Evolutionary conservation across 2,329 filamentous ascomycete species (phyloP).

Genomic region (Penicillium sp.): DNA sequence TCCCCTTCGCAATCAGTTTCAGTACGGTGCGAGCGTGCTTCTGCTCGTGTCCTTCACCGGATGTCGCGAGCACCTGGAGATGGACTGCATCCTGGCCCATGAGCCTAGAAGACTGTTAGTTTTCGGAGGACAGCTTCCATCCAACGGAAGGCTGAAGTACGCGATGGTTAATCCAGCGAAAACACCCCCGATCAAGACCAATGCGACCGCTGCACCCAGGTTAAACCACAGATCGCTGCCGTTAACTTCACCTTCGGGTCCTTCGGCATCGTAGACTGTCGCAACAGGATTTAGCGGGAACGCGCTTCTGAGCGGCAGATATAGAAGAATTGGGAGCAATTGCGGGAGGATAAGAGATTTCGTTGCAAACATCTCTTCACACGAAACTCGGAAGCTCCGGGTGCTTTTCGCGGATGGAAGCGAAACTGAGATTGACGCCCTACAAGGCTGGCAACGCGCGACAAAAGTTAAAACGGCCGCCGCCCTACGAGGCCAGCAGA

Average conservation of each 20-base stretch:
- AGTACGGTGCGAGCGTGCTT: not conserved
- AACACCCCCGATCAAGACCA: constrained; percentile 10
- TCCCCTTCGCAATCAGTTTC: constrained; percentile 57
- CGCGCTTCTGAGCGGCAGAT: not conserved
- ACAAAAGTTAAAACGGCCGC: not conserved
- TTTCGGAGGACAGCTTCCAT: not conserved
- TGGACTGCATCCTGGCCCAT: constrained; percentile 12
- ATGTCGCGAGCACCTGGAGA: constrained; percentile 7
- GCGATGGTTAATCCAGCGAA: constrained; percentile 9
- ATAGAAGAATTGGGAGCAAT: not conserved
- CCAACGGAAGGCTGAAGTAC: not conserved
- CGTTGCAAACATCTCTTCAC: not conserved
- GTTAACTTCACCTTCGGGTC: not conserved
- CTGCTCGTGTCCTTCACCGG: not conserved
- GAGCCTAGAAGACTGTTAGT: not conserved
- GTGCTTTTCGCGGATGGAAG: not conserved
- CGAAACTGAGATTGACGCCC: not conserved
- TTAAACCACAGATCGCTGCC: constrained; percentile 7
- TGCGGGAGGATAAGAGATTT: not conserved
- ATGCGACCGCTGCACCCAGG: not conserved
- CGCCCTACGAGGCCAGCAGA: not conserved
- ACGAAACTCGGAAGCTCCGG: not conserved
- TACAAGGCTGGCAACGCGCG: constrained; percentile 6
- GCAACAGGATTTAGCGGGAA: not conserved
- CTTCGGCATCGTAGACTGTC: not conserved